These are phyloP conservation scores for Acanthamoeba triangularis DNA, from an alignment of 208 protist genomes.

Conservation along the genomic window DNA sequence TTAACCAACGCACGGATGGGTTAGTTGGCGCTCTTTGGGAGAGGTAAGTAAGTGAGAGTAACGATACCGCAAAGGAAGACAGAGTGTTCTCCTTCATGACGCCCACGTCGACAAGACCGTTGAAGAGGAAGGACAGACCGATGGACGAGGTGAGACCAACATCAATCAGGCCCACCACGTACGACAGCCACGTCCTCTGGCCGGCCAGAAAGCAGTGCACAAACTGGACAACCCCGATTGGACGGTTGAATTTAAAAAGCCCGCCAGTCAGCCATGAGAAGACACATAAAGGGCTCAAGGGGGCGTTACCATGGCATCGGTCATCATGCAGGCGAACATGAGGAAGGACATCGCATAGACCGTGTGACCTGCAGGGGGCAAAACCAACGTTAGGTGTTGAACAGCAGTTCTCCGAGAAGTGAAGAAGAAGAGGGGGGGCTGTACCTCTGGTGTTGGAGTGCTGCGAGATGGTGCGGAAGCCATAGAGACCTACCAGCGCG, in stretches of 20 bases:
- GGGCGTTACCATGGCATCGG: neutral
- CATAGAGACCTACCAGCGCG: neutral
- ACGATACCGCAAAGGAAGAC: neutral
- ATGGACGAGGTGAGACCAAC: constrained; percentile 29
- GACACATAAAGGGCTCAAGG: neutral
- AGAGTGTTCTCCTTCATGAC: constrained; percentile 19
- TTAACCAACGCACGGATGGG: neutral
- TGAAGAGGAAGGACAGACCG: constrained; percentile 27
- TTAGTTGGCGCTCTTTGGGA: neutral
- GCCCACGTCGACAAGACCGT: constrained; percentile 31
- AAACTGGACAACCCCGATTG: neutral
- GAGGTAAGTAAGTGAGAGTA: neutral
- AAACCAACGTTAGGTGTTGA: neutral
- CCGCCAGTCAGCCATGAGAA: too few species aligned
- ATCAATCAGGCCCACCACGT: constrained; percentile 10
- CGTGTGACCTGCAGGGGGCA: neutral
- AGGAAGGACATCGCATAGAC: constrained; percentile 9
- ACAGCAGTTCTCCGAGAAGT: too few species aligned
- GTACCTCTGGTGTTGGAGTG: neutral
- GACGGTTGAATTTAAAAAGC: too few species aligned
- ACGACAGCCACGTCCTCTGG: neutral
- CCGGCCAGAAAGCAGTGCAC: constrained; percentile 38
- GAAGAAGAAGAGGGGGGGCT: neutral
- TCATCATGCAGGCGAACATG: constrained; percentile 44
- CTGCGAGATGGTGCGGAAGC: neutral